Percentiles rank a stretch among this genome's conserved stretches.
Conservation (phyloP, 2,329 filamentous ascomycete species). For the Exserohilum turcica region DNA sequence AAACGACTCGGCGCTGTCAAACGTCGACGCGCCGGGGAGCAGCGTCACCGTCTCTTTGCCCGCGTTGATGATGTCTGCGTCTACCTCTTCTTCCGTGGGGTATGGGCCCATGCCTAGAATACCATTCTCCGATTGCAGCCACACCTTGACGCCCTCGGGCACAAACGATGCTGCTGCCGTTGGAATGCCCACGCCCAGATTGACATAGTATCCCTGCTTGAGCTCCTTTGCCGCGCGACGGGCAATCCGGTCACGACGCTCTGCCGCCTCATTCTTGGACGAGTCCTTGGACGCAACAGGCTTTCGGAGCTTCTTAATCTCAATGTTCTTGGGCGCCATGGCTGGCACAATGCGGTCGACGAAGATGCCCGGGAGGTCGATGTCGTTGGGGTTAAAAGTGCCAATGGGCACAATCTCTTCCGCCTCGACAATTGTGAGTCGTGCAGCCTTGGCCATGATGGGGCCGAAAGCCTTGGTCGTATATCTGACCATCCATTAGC, state of each 20-base stretch:
- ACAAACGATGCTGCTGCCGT: slow-evolving; percentile 88
- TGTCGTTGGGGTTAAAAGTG: slow-evolving; percentile 79
- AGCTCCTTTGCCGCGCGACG: slow-evolving; percentile 86
- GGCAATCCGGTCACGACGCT: slow-evolving; percentile 75
- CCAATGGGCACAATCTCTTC: slow-evolving; percentile 90
- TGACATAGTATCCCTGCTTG: slow-evolving; percentile 94
- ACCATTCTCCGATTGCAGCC: slow-evolving; percentile 62
- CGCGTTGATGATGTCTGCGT: slow-evolving; percentile 88
- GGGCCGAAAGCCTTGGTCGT: slow-evolving; percentile 47
- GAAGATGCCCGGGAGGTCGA: slow-evolving; percentile 90
- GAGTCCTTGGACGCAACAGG: slow-evolving; percentile 25
- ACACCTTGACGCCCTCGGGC: slow-evolving; percentile 58
- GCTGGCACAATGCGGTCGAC: slow-evolving; percentile 87
- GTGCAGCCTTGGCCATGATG: slow-evolving; percentile 84
- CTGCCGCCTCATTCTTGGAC: slow-evolving; percentile 9
- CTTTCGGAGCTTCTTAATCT: slow-evolving; percentile 52
- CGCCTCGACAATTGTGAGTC: slow-evolving; percentile 91
- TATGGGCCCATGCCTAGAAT: slow-evolving; percentile 54
- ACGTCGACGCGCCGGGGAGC: slow-evolving; percentile 76
- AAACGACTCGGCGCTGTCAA: slow-evolving; percentile 87
- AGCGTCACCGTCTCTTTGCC: slow-evolving; percentile 93
- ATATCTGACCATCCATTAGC: slow-evolving; percentile 30
- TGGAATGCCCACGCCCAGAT: slow-evolving; percentile 90
- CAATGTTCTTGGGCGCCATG: slow-evolving; percentile 77
- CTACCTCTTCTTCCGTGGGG: slow-evolving; percentile 68